phyloP scores from a whole-genome alignment of 768 basidiomycete species.

The Lentinula sp. region DNA sequence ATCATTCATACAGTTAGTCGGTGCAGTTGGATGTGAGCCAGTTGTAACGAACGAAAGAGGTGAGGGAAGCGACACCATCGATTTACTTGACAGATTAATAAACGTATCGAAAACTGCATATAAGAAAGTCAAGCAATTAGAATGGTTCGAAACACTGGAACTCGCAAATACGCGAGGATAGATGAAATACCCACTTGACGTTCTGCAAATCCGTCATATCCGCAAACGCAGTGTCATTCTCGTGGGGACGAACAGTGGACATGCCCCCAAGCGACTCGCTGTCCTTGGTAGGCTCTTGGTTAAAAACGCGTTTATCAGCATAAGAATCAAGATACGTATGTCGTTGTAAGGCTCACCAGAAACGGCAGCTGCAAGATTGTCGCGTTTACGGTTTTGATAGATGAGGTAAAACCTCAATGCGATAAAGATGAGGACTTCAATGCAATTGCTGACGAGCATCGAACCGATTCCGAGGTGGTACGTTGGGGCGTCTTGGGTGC shows the following conservation, averaged over 20 bases:
- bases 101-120: slow-evolving; percentile 5
- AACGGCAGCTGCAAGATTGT: neutral
- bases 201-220: slow-evolving; percentile 9
- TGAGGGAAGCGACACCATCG: too few species aligned
- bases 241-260: neutral
- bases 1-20: too few species aligned
- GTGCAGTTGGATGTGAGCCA: neutral
- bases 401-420: neutral
- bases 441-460: slow-evolving; percentile 9
- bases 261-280: neutral
- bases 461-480: slow-evolving; percentile 14
- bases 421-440: slow-evolving; percentile 8
- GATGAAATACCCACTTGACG: slow-evolving; percentile 6
- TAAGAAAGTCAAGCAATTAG: neutral
- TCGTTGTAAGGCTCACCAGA: neutral
- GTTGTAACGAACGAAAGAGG: neutral
- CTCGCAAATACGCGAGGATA: neutral
- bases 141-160: neutral
- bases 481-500: slow-evolving; percentile 10
- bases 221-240: slow-evolving; percentile 9
- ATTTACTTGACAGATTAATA: neutral
- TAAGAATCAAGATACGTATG: neutral
- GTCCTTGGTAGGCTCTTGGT: neutral
- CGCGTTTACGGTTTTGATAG: neutral
- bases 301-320: neutral